These are phyloP conservation scores for Catharanthus roseus DNA, from an alignment of 257 asterid genomes.

Conservation along the genomic window DNA sequence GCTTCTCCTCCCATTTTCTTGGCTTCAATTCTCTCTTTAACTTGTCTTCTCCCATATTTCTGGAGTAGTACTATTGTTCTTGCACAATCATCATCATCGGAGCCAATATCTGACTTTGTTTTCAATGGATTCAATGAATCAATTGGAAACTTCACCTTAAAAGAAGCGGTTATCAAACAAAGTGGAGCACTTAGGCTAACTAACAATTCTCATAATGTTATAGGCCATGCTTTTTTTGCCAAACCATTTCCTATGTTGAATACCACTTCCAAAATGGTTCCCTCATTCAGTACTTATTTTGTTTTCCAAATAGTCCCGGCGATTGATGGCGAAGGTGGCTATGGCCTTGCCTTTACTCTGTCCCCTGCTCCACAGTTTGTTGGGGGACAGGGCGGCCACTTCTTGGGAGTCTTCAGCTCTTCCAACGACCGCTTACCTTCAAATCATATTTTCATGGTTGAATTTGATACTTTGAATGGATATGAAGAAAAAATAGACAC, in stretches of 20 bases:
- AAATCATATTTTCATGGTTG: conserved; percentile 58
- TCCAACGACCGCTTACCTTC: conserved; percentile 12
- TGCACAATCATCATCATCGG: too few species aligned
- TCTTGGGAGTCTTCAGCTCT: conserved; percentile 41
- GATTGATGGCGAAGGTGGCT: conserved; percentile 35
- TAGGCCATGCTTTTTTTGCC: conserved; percentile 51
- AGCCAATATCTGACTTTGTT: conserved; percentile 28
- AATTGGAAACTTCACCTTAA: conserved; percentile 19
- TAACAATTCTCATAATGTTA: conserved; percentile 22
- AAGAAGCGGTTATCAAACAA: conserved; percentile 25
- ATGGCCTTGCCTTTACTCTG: conserved; percentile 56
- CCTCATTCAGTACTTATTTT: conserved; percentile 51
- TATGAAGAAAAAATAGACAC: conserved; percentile 17
- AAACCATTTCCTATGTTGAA: conserved; percentile 31
- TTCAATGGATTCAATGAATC: conserved; percentile 47
- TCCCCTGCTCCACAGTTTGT: conserved; percentile 38
- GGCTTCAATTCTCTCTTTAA: conserved; percentile 18
- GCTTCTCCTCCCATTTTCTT: conserved; percentile 11
- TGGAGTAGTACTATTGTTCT: conserved; percentile 1
- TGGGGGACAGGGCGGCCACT: conserved; percentile 31
- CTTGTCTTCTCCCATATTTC: conserved; percentile 13
- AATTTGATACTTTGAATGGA: conserved; percentile 64
- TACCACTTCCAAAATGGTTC: conserved; percentile 8
- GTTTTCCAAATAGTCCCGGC: conserved; percentile 50
- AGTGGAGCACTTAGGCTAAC: conserved; percentile 60